Evolutionary conservation across 352 stramenopile genomes (phyloP), one percentile per base, ranked within the genome.

Genomic region (Globisporangium carolinianum): DNA sequence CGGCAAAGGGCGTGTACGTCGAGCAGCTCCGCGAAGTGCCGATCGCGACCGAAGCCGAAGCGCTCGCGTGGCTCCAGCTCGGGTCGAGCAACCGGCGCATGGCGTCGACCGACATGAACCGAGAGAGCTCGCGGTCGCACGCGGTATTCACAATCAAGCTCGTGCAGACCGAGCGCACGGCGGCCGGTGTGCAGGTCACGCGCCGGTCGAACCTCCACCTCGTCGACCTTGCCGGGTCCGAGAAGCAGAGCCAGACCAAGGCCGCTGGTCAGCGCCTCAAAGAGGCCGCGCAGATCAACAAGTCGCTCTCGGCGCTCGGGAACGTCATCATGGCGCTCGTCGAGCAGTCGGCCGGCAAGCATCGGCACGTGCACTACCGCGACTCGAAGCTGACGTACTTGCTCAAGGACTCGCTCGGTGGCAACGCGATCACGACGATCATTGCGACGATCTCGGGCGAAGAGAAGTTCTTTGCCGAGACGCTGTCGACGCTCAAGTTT

Each of bases 71-170:
- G 68, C 72, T 95, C 18, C 75, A 89, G 12, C 53, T 88, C 14
- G 86, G 86, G 38, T 81, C 78, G 1, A 69, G 69, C n/a, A 98
- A 89, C 38, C 83, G 97, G 10, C 97, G 94, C 36, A 98, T 97
- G 55, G 96, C 89, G 5, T 87, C 90, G 3, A 99, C 97, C 0
- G 78, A 98, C 39, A 99, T 99, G 97, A 99, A 99, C 72, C 72
- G 86, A 32, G 95, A 96, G 61, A 98, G 87, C 45, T 98, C 91
- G 59, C 80, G 97, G 11, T 98, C 92, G 0, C 97, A 99, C 66
- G 95, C 96, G 6, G 96, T 99, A 24, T 99, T 99, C 63, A 98
- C 95, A 12, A 76, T 99, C 18, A 88, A 94, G 51, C 57, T 99
- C 46, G 82, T 98, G 60, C 86, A 89, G 24, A 86, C 73, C 4